These are phyloP conservation scores for Leishmania lainsoni DNA, from an alignment of 208 protist genomes.

Conservation along the genomic window DNA sequence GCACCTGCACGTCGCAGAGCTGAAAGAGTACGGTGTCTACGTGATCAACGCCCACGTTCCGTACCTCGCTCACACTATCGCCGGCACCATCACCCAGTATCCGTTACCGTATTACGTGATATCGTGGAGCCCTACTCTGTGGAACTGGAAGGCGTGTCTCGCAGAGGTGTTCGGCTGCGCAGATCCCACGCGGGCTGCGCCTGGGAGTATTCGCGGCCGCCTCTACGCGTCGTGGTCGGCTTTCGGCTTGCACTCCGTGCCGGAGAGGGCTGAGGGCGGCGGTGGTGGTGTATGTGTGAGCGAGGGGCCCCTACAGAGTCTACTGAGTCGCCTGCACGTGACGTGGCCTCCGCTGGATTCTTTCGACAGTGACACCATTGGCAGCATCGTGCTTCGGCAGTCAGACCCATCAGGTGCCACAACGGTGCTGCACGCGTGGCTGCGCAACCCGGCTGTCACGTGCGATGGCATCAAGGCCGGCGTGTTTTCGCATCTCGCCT, in stretches of 20 bases:
- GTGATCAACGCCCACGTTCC: conserved; percentile 42
- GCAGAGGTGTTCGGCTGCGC: conserved; percentile 16
- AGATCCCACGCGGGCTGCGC: conserved; percentile 21
- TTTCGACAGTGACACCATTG: conserved; percentile 32
- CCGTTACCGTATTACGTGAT: conserved; percentile 37
- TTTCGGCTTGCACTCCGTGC: conserved; percentile 28
- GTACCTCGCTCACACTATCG: conserved; percentile 16
- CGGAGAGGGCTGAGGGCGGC: conserved; percentile 18
- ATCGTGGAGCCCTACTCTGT: conserved; percentile 22
- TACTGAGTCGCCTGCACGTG: conserved; percentile 28
- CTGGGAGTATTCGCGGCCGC: conserved; percentile 35
- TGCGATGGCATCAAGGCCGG: conserved; percentile 19
- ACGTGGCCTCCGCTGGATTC: conserved; percentile 20
- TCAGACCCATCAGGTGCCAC: neutral
- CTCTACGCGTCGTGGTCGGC: conserved; percentile 23
- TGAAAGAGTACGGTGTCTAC: conserved; percentile 35
- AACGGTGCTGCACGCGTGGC: conserved; percentile 25
- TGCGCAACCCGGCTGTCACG: conserved; percentile 23
- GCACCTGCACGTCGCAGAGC: conserved; percentile 32
- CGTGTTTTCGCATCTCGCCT: conserved; percentile 28
- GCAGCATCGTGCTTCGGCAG: conserved; percentile 30
- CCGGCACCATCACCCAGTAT: neutral
- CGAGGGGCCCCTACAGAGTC: conserved; percentile 29
- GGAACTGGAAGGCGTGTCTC: conserved; percentile 28
- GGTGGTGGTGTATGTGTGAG: conserved; percentile 34